A percentile compares a stretch with the other conserved stretches of the same genome.
These are phyloP conservation scores for Miscanthus sacchariflorus DNA, from an alignment of 202 grass and related monocot species.

Conservation along the genomic window DNA sequence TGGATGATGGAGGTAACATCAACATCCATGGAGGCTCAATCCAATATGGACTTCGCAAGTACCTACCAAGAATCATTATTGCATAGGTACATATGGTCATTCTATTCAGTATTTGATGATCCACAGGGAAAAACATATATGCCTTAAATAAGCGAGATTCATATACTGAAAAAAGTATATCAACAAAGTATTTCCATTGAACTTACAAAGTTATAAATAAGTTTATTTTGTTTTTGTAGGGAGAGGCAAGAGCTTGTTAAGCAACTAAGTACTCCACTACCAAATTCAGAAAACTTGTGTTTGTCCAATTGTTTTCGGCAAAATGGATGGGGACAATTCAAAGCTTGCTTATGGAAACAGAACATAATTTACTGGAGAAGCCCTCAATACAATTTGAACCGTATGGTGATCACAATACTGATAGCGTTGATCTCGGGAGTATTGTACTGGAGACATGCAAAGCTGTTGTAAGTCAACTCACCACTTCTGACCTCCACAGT, in stretches of 20 bases:
- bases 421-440: conserved; percentile 44
- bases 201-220: not conserved
- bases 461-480: conserved; percentile 50
- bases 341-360: conserved; percentile 84
- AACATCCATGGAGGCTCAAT: conserved; percentile 47
- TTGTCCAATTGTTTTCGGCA: conserved; percentile 54
- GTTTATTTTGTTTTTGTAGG: conserved; percentile 43
- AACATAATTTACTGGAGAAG: conserved; percentile 79
- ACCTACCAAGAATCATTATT: conserved; percentile 41
- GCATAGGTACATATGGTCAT: conserved; percentile 10
- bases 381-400: conserved; percentile 65
- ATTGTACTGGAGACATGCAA: conserved; percentile 65
- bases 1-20: conserved; percentile 64
- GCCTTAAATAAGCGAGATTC: too few relatives aligned
- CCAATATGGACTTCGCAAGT: conserved; percentile 50
- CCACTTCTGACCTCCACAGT: too few relatives aligned
- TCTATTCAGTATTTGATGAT: too few relatives aligned
- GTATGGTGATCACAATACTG: conserved; percentile 52
- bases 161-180: too few relatives aligned
- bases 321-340: conserved; percentile 62
- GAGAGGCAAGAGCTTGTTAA: conserved; percentile 53
- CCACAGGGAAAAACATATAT: too few relatives aligned
- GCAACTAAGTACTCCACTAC: conserved; percentile 47
- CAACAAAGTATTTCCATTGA: not conserved
- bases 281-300: conserved; percentile 50